Percentiles rank a stretch among this genome's conserved stretches.
These are phyloP conservation scores for Dalbergia cochinchinensis DNA, from an alignment of 306 rosid species.

Conservation along the genomic window DNA sequence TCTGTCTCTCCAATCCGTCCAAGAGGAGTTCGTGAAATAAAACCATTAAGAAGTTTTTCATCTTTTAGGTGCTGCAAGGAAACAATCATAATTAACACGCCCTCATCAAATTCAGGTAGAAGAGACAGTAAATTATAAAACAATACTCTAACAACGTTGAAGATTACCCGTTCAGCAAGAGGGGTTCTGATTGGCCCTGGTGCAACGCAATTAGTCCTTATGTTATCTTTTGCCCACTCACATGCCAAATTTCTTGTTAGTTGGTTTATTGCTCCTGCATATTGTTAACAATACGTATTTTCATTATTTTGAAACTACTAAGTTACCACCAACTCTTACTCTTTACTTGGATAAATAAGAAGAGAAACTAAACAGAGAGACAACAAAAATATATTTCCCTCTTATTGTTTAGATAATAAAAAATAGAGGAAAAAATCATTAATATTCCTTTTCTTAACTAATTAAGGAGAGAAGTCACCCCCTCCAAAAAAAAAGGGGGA, in stretches of 20 bases:
- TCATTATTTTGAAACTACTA: not conserved
- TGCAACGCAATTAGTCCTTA: conserved; percentile 63
- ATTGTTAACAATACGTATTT: not conserved
- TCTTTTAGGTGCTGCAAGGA: conserved; percentile 34
- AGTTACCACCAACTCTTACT: too few relatives aligned
- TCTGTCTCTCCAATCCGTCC: conserved; percentile 54
- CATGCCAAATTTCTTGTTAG: conserved; percentile 61
- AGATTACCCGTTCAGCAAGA: conserved; percentile 19
- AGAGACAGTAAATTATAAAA: not conserved
- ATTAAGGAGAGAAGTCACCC: too few relatives aligned
- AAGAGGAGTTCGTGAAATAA: conserved; percentile 45
- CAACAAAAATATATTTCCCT: too few relatives aligned
- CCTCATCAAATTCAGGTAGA: not conserved
- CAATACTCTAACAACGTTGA: too few relatives aligned
- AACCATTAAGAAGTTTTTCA: conserved; percentile 5
- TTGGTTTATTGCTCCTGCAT: conserved; percentile 65
- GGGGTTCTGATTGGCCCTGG: conserved; percentile 62
- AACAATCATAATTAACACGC: not conserved
- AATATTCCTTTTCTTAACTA: too few relatives aligned
- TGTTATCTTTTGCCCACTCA: conserved; percentile 73
- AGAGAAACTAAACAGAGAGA: too few relatives aligned
- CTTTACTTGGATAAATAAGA: too few relatives aligned
- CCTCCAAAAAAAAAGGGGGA: too few relatives aligned
- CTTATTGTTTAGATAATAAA: too few relatives aligned
- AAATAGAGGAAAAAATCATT: too few relatives aligned